These are phyloP conservation scores for Eucalyptus guilfoylei DNA, from an alignment of 345 rosid species.

Conservation along the genomic window DNA sequence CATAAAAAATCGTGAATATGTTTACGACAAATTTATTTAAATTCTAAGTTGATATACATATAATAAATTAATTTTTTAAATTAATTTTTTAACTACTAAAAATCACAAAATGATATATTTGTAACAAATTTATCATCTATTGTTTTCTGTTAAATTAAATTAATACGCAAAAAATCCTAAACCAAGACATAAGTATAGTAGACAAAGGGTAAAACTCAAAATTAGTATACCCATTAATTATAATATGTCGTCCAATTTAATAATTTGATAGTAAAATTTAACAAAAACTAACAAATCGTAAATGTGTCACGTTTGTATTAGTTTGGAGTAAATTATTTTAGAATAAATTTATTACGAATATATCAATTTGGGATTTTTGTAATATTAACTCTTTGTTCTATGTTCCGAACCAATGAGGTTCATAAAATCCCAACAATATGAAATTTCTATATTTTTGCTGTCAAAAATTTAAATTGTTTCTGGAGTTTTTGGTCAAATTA, in stretches of 20 bases:
- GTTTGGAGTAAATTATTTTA: too few species aligned
- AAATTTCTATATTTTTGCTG: background rate
- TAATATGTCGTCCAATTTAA: rapidly evolving
- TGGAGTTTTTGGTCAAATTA: background rate
- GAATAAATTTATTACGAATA: rapidly evolving
- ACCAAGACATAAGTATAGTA: rapidly evolving
- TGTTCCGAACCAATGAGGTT: background rate
- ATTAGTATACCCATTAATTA: rapidly evolving
- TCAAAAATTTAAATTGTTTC: background rate
- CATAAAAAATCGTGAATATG: too few species aligned
- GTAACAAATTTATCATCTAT: rapidly evolving
- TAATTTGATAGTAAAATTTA: too few species aligned
- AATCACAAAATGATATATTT: rapidly evolving
- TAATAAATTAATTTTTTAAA: too few species aligned
- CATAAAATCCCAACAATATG: background rate
- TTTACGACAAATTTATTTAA: too few species aligned
- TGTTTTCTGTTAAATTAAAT: too few species aligned
- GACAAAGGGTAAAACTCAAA: rapidly evolving
- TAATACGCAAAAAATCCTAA: too few species aligned
- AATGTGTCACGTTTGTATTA: too few species aligned
- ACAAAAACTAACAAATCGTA: rapidly evolving
- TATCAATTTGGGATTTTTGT: too few species aligned
- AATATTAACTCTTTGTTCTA: background rate
- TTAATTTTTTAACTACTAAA: too few species aligned
- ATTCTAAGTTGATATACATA: too few species aligned